phyloP scores from a whole-genome alignment of 179 eudicot genomes.

The Patellifolia procumbens region DNA sequence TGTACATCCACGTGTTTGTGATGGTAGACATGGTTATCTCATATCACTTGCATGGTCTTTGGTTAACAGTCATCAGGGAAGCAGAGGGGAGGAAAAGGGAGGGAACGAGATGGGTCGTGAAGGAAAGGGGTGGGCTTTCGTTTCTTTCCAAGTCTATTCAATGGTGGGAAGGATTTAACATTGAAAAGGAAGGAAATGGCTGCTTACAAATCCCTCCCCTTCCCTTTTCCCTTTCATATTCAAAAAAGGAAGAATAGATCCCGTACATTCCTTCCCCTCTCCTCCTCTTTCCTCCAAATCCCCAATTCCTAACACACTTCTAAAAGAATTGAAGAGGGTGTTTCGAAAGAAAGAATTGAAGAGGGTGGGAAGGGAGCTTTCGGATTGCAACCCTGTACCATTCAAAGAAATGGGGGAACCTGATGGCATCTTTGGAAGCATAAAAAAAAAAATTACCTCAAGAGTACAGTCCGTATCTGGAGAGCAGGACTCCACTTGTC shows the following conservation, averaged over 20 bases:
- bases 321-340: not conserved
- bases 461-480: conserved; percentile 87
- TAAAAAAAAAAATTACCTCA: conserved; percentile 51
- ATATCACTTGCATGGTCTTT: not conserved
- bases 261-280: not conserved
- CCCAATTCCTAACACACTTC: not conserved
- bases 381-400: not conserved
- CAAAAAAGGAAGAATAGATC: not conserved
- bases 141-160: not conserved
- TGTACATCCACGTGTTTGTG: not conserved
- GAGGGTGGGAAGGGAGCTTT: not conserved
- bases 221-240: not conserved
- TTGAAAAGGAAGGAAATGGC: not conserved
- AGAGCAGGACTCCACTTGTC: conserved; percentile 99
- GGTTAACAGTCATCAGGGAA: not conserved
- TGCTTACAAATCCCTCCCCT: not conserved
- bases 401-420: not conserved
- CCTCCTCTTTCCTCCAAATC: not conserved
- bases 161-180: not conserved
- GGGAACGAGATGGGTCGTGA: not conserved
- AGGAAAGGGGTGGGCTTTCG: not conserved
- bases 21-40: no score
- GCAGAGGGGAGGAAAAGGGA: not conserved
- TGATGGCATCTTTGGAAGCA: not conserved
- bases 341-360: no score